Evolutionary conservation across 2,329 filamentous ascomycete species (phyloP).

Genomic region (Apiospora saccharicola): DNA sequence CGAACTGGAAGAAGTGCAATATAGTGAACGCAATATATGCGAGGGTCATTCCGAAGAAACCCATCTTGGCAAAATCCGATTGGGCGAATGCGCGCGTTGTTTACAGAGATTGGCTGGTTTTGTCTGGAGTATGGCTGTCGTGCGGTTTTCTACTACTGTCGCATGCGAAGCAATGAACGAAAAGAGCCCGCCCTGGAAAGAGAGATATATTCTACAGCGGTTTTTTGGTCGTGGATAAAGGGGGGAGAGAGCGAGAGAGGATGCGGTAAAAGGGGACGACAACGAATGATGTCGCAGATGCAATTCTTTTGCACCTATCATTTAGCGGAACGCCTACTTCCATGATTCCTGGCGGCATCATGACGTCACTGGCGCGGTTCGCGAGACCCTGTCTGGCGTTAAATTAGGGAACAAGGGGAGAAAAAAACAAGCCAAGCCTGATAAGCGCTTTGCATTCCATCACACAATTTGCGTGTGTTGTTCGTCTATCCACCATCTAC

Average conservation of each 20-base stretch:
- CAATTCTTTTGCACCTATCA: neutral
- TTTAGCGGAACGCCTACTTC: constrained; percentile 4
- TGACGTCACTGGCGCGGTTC: constrained; percentile 20
- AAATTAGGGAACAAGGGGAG: neutral
- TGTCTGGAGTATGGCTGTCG: too few relatives aligned
- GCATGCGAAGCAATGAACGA: constrained; percentile 4
- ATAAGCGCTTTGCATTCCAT: constrained; percentile 2
- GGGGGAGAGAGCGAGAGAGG: constrained; percentile 5
- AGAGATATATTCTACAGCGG: neutral
- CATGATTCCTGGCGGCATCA: neutral
- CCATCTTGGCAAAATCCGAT: constrained; percentile 46
- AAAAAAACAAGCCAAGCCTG: neutral
- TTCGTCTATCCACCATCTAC: constrained; percentile 1
- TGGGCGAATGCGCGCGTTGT: neutral
- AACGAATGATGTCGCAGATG: neutral
- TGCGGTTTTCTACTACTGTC: neutral
- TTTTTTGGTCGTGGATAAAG: neutral
- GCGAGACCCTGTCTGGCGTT: constrained; percentile 19
- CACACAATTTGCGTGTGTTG: neutral
- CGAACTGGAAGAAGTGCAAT: constrained; percentile 79
- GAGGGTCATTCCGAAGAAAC: constrained; percentile 51
- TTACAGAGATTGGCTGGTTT: constrained; percentile 11
- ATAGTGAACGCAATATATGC: constrained; percentile 64
- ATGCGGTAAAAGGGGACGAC: neutral
- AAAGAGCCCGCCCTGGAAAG: neutral